Evolutionary conservation across 2,329 filamentous ascomycete genomes (phyloP), one percentile per base, ranked within the genome.

Genomic region (Aureobasidium sp.): DNA sequence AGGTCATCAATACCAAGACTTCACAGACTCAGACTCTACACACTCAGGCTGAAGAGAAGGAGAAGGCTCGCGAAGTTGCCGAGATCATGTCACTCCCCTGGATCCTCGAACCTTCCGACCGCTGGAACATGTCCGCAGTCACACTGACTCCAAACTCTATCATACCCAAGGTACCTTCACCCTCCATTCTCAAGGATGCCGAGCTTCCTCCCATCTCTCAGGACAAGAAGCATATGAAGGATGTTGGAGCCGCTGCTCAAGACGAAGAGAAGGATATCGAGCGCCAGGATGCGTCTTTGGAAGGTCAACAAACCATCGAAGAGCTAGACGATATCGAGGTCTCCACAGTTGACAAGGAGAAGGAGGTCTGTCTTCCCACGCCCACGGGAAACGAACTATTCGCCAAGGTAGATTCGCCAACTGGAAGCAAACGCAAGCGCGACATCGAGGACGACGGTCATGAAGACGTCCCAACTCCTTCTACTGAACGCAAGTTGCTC

Each of bases 351-450:
- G 26, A 6, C 2, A 17, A 44, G 15, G 26, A 43, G 12, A 32
- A 44, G 9, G 17, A 46, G n/a, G 7, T 43, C 24, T 32, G 26
- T 15, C 10, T 34, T n/a, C 26, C 36, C 5, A 17, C 17, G 8
- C 39, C 52, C 26, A 44, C 27, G 15, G 27, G 5, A n/a, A n/a
- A 29, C 9, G 53, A 57, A 17, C n/a, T 36, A 2, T 46, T 46
- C 8, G 10, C n/a, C 5, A 37, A 59, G 41, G 32, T 46, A 7
- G 41, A 48, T 8, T 39, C 43, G 8, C 24, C 55, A 2, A 37
- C 29, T 29, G 50, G 60, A 27, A n/a, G 26, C 36, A 62, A 62
- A 24, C 60, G 60, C 43, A 62, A 62, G 24, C 48, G 60, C 13
- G 60, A 55, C 13, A 32, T 29, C n/a, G 20, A 55, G 8, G 60